Percentiles rank a stretch among this genome's conserved stretches.
phyloP scores from a whole-genome alignment of 2,329 filamentous ascomycete genomes.

The Graphium sp. region DNA sequence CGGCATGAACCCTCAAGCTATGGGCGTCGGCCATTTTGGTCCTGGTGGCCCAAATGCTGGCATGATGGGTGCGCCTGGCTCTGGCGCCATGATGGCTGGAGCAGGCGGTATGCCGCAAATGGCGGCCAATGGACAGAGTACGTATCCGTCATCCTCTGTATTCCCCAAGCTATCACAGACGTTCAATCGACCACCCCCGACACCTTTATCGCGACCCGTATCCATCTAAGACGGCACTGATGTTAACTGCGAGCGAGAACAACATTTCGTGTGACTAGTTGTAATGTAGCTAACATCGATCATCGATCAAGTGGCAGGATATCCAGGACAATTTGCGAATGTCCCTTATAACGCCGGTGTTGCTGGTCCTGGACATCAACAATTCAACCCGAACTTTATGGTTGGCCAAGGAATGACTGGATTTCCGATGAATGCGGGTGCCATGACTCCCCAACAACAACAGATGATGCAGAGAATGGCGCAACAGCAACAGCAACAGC shows the following conservation, averaged over 20 bases:
- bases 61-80: slow-evolving; percentile 34
- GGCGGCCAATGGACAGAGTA: slow-evolving; percentile 42
- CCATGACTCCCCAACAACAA: slow-evolving; percentile 28
- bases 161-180: not conserved
- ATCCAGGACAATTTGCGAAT: slow-evolving; percentile 38
- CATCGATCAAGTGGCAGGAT: slow-evolving; percentile 32
- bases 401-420: slow-evolving; percentile 29
- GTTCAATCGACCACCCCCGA: not conserved
- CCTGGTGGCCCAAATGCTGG: slow-evolving; percentile 2
- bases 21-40: slow-evolving; percentile 3
- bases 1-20: no score
- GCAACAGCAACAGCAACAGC: no score
- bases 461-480: slow-evolving; percentile 22
- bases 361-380: slow-evolving; percentile 32
- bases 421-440: slow-evolving; percentile 36
- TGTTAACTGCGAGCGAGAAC: no score
- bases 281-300: slow-evolving; percentile 13
- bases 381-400: slow-evolving; percentile 36
- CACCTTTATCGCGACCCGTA: no score
- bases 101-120: slow-evolving; percentile 41
- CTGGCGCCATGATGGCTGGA: slow-evolving; percentile 49
- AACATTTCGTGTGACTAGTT: slow-evolving; percentile 6
- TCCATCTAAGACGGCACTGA: no score
- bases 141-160: slow-evolving; percentile 13
- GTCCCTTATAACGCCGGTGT: slow-evolving; percentile 37